Percentiles rank a stretch among this genome's conserved stretches.
These are phyloP conservation scores for Metschnikowia koreensis DNA, from an alignment of 805 yeast species.

Conservation along the genomic window DNA sequence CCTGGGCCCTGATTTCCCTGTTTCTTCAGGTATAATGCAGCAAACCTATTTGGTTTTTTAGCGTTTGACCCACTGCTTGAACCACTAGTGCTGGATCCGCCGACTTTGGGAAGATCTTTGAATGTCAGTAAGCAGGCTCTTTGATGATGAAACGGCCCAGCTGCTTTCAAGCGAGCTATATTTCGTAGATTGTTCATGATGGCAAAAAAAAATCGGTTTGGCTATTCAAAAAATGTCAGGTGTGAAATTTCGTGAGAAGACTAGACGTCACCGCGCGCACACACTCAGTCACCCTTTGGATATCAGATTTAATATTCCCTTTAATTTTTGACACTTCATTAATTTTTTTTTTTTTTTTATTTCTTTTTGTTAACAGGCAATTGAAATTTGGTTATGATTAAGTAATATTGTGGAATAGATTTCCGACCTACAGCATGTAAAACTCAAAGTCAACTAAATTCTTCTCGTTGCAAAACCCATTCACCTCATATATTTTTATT, in stretches of 20 bases:
- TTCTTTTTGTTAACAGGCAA: no score
- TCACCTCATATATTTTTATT: neutral
- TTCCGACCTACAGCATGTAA: neutral
- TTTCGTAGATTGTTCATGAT: conserved; percentile 3
- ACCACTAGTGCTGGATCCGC: conserved; percentile 18
- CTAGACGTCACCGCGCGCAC: neutral
- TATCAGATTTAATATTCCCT: neutral
- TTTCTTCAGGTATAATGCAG: conserved; percentile 23
- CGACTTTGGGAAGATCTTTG: conserved; percentile 29
- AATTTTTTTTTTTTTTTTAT: neutral
- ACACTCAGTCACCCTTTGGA: neutral
- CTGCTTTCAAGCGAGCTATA: neutral
- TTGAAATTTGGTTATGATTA: no score
- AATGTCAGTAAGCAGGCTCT: conserved; percentile 16
- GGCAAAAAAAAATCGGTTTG: neutral
- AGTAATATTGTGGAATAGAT: no score
- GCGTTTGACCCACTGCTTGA: neutral
- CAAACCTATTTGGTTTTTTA: conserved; percentile 33
- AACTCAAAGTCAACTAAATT: no score
- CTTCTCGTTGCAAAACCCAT: no score
- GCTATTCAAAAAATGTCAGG: neutral
- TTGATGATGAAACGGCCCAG: neutral
- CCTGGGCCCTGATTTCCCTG: neutral
- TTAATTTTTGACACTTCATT: neutral
- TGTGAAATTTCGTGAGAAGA: conserved; percentile 3